phyloP scores from a whole-genome alignment of 441 rosid species.

The Croton setiger region DNA sequence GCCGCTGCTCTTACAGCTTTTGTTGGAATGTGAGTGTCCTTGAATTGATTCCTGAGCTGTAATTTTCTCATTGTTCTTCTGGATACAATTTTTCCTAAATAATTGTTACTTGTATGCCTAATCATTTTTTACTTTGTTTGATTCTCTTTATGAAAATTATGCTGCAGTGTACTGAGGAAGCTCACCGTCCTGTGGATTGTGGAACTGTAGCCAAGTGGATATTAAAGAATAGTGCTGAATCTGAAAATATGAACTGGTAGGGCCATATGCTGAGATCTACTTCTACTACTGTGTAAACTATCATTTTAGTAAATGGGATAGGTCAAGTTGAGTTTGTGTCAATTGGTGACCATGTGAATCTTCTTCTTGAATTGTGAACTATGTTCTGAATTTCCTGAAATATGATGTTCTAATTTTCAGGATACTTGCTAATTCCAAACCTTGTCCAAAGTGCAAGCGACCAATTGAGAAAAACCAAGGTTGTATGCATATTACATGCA shows the following conservation, averaged over 20 bases:
- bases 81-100: background rate
- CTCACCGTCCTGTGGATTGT: slow-evolving; percentile 98
- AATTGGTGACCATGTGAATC: background rate
- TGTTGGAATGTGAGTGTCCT: slow-evolving; percentile 85
- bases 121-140: background rate
- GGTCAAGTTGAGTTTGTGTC: background rate
- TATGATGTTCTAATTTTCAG: slow-evolving; percentile 33
- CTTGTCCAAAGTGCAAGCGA: slow-evolving; percentile 97
- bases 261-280: slow-evolving; percentile 7
- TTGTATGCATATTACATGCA: slow-evolving; percentile 97
- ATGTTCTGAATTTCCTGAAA: background rate
- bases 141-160: slow-evolving; percentile 2
- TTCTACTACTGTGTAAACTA: background rate
- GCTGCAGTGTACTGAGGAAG: slow-evolving; percentile 93
- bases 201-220: slow-evolving; percentile 89
- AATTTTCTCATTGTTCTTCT: background rate
- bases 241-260: slow-evolving; percentile 98
- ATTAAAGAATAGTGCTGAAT: slow-evolving; percentile 92
- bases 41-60: background rate
- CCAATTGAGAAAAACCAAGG: slow-evolving; percentile 99
- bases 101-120: background rate
- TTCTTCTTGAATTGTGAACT: background rate
- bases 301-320: background rate
- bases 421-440: slow-evolving; percentile 98
- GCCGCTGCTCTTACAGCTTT: slow-evolving; percentile 72